Evolutionary conservation across 2,329 filamentous ascomycete species (phyloP).

Genomic region (Calonectria montana): DNA sequence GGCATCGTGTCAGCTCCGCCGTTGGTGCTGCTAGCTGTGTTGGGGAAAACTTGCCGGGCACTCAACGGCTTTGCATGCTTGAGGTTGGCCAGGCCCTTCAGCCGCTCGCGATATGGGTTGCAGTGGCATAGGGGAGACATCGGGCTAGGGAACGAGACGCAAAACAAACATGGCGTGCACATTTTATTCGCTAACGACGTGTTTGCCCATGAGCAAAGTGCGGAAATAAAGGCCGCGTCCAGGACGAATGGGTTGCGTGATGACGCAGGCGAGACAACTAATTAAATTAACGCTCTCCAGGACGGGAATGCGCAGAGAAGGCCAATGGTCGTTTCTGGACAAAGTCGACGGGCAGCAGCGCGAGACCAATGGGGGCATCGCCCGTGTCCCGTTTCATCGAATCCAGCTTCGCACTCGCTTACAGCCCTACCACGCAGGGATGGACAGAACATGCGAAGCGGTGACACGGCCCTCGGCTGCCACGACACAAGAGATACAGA

Average conservation of each 20-base stretch:
- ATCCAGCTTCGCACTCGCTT: constrained; percentile 15
- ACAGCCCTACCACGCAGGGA: constrained; percentile 1
- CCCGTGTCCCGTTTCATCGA: background rate
- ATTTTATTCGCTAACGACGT: background rate
- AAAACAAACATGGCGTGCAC: background rate
- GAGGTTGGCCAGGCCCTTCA: background rate
- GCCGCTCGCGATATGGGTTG: background rate
- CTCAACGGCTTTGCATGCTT: background rate
- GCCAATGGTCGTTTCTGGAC: background rate
- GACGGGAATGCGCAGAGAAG: background rate
- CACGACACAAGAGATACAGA: background rate
- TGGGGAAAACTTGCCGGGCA: background rate
- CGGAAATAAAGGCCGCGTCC: background rate
- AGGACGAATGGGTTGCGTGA: background rate
- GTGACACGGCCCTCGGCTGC: background rate
- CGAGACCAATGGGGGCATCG: background rate
- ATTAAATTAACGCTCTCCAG: background rate
- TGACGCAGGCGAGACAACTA: background rate
- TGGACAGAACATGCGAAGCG: background rate
- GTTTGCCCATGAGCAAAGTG: background rate
- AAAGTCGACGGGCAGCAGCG: background rate
- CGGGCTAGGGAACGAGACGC: background rate
- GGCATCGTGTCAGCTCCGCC: background rate
- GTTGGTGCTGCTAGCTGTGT: background rate
- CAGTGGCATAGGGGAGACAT: background rate